Base-by-base conservation (phyloP, 2,329 filamentous ascomycete genomes). In the Fusarium protoensiforme region DNA sequence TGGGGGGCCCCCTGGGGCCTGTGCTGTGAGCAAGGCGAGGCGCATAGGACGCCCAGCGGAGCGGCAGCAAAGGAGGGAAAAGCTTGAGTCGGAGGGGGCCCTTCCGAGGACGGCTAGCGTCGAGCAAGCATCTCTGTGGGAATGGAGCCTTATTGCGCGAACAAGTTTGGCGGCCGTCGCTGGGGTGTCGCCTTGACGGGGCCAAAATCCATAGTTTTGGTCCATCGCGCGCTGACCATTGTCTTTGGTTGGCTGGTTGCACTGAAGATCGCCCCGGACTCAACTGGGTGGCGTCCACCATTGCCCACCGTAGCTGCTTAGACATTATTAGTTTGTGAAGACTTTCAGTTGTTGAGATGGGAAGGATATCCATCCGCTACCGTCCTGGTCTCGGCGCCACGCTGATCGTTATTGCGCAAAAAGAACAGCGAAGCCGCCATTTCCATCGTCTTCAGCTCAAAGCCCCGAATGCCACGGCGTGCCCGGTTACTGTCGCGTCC, bases 121-220 rank as follows among this genome's bases (percentile, higher is more conserved):
- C 53, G 58, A 66, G 63, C 68, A 64, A 51, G 68, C 68, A 76
- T 77, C 76, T 68, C 66, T 69, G 67, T 78, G 77, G 72, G 74
- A 78, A 78, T 78, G 77, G 68, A 75, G 74, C 67, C 53, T 75
- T 69, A 75, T 77, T 69, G 72, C 77, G 65, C 70, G 73, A 78
- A 78, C 72, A 72, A 77, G 77, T 78, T 76, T 78, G 77, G 77
- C 67, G 75, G 68, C 75, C 77, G 74, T 75, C 70, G 67, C 65
- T 67, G 70, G 74, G 72, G 68, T 65, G 73, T 73, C 69, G 64
- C 66, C 54, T 73, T 67, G 66, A 69, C 56, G 39, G 69, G 64
- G 67, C 64, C 53, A 58, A 54, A 53, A 64, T 64, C 48, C 57
- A 68, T 68, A 64, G 61, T 63, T 71, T 61, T 75, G 58, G 62